Conservation (phyloP, 2,329 filamentous ascomycete genomes). For the Arthrobotrys entomopaga region DNA sequence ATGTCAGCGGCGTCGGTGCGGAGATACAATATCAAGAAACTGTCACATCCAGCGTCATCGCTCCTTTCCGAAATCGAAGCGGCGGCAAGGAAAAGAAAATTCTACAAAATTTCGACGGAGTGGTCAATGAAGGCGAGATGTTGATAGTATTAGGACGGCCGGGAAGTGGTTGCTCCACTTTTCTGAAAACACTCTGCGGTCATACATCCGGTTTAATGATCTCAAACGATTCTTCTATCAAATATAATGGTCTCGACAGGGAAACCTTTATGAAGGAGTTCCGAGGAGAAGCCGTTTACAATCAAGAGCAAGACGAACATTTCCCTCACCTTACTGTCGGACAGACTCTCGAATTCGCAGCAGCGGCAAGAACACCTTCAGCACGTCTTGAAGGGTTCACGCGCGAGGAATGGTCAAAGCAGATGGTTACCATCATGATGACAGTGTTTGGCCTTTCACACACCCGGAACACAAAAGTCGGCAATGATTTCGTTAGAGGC, state of each 20-base stretch:
- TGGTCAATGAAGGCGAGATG: slow-evolving; percentile 82
- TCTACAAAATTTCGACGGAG: slow-evolving; percentile 70
- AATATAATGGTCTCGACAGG: slow-evolving; percentile 39
- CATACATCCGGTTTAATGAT: slow-evolving; percentile 29
- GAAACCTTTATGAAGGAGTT: slow-evolving; percentile 60
- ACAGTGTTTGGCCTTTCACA: slow-evolving; percentile 78
- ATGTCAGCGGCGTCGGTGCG: slow-evolving; percentile 32
- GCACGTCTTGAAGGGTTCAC: slow-evolving; percentile 32
- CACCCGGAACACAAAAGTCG: slow-evolving; percentile 74
- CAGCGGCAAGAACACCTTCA: slow-evolving; percentile 32
- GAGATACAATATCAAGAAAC: slow-evolving; percentile 47
- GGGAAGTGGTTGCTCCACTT: slow-evolving; percentile 80
- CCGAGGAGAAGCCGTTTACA: slow-evolving; percentile 67
- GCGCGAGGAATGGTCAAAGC: slow-evolving; percentile 31
- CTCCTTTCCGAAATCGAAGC: slow-evolving; percentile 6
- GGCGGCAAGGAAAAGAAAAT: slow-evolving; percentile 28
- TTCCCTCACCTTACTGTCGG: slow-evolving; percentile 66
- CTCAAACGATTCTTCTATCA: slow-evolving; percentile 9
- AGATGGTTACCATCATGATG: slow-evolving; percentile 65
- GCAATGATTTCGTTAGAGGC: slow-evolving; percentile 73
- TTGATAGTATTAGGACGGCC: slow-evolving; percentile 82
- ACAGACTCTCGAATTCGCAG: slow-evolving; percentile 66
- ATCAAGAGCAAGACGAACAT: slow-evolving; percentile 66
- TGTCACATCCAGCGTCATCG: slow-evolving; percentile 13
- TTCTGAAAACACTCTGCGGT: slow-evolving; percentile 73